Base-by-base conservation (phyloP, 805 yeast species). In the Candida patagonica region DNA sequence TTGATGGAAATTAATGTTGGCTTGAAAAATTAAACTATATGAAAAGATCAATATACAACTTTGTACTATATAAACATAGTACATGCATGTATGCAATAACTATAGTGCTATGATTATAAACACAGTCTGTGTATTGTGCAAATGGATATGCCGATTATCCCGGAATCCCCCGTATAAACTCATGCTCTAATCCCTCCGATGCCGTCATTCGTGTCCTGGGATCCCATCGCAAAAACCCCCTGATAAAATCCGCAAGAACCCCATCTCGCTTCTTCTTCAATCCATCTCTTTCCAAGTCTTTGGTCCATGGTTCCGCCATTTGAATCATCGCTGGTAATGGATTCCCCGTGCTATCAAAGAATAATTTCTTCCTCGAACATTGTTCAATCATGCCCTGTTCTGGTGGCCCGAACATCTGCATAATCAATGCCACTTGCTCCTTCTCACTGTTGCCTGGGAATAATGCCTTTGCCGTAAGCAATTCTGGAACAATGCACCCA, bases 401-500 rank as follows among this genome's bases (percentile, higher is more conserved):
- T 4, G 97, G 97, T 2, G 94, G 89, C 1, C 98, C 98, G 52
- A 89, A 67, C 33, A 87, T 65, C 60, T 89, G 87, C 27, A 94
- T 79, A 45, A 92, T 87, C 56, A 89, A 94, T 49, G 89, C 79
- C 47, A 92, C 68, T 61, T 92, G 98, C 47, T 85, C 71, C 56
- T 80, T 73, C 38, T 95, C 95, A 45, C 83, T 80, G 51, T 78
- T 84, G 34, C 98, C 97, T 62, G 88, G 95, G 66, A 92, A 92
- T n/a, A 92, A 76, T 1, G 97, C 95, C 56, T 76, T 79, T 12
- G 96, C 96, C 46, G 87, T 71, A 42, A 81, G 70, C 84, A 92
- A 79, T 62, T 92, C 98, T 10, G 96, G 96, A 44, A 92, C 65
- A 26, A 92, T 95, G 66, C 98, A 89, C 1, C 97, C 99, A 44